Conservation (phyloP, 768 basidiomycete genomes). For the Rubroboletus satanas region DNA sequence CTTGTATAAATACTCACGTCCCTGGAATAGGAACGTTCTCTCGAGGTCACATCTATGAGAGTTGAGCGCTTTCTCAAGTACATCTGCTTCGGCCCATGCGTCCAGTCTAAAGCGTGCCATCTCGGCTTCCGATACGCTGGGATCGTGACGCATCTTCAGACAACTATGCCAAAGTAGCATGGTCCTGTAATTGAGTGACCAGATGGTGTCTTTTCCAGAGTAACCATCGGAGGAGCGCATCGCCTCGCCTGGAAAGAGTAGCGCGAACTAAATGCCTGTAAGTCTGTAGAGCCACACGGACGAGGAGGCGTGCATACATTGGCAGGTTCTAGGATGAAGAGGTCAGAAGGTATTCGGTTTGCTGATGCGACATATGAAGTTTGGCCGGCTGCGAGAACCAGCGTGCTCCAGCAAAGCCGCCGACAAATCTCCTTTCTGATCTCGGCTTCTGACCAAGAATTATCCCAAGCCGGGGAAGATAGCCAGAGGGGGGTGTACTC, state of each 20-base stretch:
- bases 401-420: conserved; percentile 68
- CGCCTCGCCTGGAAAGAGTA: conserved; percentile 76
- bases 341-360: conserved; percentile 37
- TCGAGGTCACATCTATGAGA: conserved; percentile 65
- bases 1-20: conserved; percentile 76
- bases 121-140: conserved; percentile 41
- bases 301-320: conserved; percentile 45
- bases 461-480: conserved; percentile 61
- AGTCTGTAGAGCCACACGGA: conserved; percentile 1
- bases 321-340: conserved; percentile 59
- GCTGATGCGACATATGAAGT: conserved; percentile 54
- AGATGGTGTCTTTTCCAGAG: conserved; percentile 62
- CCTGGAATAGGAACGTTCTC: conserved; percentile 63
- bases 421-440: conserved; percentile 69
- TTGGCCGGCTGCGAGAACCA: conserved; percentile 61
- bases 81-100: conserved; percentile 69
- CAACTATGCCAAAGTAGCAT: conserved; percentile 75
- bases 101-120: conserved; percentile 61
- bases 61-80: conserved; percentile 59
- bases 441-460: conserved; percentile 55
- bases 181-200: conserved; percentile 69
- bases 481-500: conserved; percentile 62
- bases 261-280: conserved; percentile 46
- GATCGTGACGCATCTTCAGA: conserved; percentile 50
- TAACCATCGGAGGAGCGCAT: conserved; percentile 29